Conservation (phyloP, 108 stramenopile species). For the Cyclotella cryptica region DNA sequence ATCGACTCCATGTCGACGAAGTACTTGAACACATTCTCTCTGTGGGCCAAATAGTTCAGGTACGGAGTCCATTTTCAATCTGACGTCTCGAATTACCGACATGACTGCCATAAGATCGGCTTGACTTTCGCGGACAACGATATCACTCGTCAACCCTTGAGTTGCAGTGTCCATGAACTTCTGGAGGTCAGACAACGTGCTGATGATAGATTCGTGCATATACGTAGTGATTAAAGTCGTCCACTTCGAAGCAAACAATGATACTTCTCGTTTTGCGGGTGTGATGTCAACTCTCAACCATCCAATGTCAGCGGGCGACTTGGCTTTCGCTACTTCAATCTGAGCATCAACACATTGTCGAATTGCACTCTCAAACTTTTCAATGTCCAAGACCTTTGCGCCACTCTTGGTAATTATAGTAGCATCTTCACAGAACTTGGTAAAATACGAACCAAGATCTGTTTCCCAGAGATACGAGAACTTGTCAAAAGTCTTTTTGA, state of each 20-base stretch:
- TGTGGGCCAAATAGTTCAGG: conserved; percentile 83
- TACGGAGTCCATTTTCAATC: conserved; percentile 70
- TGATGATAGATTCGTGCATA: conserved; percentile 59
- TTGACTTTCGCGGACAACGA: conserved; percentile 53
- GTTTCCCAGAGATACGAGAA: conserved; percentile 81
- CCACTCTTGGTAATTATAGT: conserved; percentile 62
- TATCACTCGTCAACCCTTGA: conserved; percentile 62
- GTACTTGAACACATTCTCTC: conserved; percentile 70
- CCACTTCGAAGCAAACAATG: conserved; percentile 74
- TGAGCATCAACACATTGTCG: conserved; percentile 79
- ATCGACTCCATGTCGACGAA: conserved; percentile 84
- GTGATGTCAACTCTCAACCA: conserved; percentile 86
- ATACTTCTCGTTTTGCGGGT: conserved; percentile 79
- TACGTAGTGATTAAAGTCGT: conserved; percentile 70
- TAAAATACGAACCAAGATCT: conserved; percentile 72
- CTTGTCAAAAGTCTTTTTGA: conserved; percentile 74
- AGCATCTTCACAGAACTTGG: conserved; percentile 76
- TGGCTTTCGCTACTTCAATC: conserved; percentile 53
- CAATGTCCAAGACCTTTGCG: conserved; percentile 65
- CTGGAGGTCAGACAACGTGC: conserved; percentile 66
- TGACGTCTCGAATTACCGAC: conserved; percentile 85
- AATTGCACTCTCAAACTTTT: conserved; percentile 81
- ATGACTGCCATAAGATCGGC: conserved; percentile 79
- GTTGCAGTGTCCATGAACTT: conserved; percentile 71
- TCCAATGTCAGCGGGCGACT: conserved; percentile 72